phyloP scores from a whole-genome alignment of 2,329 filamentous ascomycete genomes.

The Stemphylium lycopersici region DNA sequence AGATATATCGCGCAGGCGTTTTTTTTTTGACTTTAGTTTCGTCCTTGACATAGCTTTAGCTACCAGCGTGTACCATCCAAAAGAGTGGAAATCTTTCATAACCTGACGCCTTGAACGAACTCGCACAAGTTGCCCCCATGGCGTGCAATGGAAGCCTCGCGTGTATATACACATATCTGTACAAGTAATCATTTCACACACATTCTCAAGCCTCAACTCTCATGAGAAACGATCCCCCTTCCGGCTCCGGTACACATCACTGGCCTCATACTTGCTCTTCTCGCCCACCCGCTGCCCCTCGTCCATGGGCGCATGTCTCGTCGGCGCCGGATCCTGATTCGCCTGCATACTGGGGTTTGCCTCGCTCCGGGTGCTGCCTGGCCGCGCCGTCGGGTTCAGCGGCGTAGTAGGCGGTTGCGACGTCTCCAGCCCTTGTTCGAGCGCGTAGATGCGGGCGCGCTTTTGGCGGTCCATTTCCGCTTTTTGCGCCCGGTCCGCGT shows the following conservation, averaged over 20 bases:
- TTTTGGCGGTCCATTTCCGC: slow-evolving; percentile 56
- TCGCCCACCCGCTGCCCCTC: slow-evolving; percentile 70
- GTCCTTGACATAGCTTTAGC: slow-evolving; percentile 6
- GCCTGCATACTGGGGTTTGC: slow-evolving; percentile 72
- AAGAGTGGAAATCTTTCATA: slow-evolving; percentile 15
- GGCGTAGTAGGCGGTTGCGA: slow-evolving; percentile 10
- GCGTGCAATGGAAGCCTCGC: not conserved
- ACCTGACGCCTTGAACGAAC: not conserved
- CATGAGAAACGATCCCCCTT: slow-evolving; percentile 82
- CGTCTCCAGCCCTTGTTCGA: slow-evolving; percentile 31
- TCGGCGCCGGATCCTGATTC: slow-evolving; percentile 81
- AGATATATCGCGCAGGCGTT: slow-evolving; percentile 38
- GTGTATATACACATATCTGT: not conserved
- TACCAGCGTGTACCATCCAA: not conserved
- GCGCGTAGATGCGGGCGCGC: slow-evolving; percentile 37
- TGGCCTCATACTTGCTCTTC: slow-evolving; percentile 90
- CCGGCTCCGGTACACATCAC: slow-evolving; percentile 73
- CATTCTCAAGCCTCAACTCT: not conserved
- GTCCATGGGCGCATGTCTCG: slow-evolving; percentile 76
- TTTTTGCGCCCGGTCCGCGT: slow-evolving; percentile 81
- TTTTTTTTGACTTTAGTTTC: slow-evolving; percentile 9
- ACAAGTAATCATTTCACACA: not conserved
- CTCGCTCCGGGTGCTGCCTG: slow-evolving; percentile 12
- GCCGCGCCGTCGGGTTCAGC: slow-evolving; percentile 18
- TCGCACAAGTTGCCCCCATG: not conserved